These are phyloP conservation scores for Erigeron philadelphicus DNA, from an alignment of 140 eudicot genomes.

Conservation along the genomic window DNA sequence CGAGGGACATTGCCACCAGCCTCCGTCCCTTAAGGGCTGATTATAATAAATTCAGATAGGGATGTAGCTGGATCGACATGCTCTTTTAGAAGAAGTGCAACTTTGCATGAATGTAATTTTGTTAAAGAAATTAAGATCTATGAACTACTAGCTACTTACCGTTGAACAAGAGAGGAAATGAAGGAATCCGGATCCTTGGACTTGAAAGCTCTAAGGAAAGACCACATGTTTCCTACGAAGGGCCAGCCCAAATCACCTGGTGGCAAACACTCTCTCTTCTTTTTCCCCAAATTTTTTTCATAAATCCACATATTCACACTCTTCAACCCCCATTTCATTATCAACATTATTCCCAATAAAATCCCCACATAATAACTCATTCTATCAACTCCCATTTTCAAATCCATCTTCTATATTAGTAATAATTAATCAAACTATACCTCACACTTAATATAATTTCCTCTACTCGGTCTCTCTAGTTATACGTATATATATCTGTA, in stretches of 20 bases:
- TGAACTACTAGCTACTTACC: conserved; percentile 27
- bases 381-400: conserved; percentile 31
- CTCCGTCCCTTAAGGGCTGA: no score
- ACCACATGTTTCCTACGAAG: conserved; percentile 76
- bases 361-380: conserved; percentile 24
- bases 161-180: conserved; percentile 32
- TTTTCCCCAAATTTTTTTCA: conserved; percentile 44
- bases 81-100: no score
- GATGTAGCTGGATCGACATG: no score
- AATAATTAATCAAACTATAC: no score
- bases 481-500: no score
- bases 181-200: conserved; percentile 69
- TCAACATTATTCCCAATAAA: conserved; percentile 31
- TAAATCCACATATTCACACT: conserved; percentile 48
- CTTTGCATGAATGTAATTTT: no score
- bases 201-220: conserved; percentile 82
- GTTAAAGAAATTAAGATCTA: no score
- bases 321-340: conserved; percentile 36
- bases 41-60: no score
- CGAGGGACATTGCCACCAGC: no score
- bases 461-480: no score
- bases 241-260: conserved; percentile 97
- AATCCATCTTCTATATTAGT: not conserved
- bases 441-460: no score
- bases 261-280: conserved; percentile 40